These are phyloP conservation scores for Daldinia childiae DNA, from an alignment of 495 filamentous ascomycete species.

Conservation along the genomic window DNA sequence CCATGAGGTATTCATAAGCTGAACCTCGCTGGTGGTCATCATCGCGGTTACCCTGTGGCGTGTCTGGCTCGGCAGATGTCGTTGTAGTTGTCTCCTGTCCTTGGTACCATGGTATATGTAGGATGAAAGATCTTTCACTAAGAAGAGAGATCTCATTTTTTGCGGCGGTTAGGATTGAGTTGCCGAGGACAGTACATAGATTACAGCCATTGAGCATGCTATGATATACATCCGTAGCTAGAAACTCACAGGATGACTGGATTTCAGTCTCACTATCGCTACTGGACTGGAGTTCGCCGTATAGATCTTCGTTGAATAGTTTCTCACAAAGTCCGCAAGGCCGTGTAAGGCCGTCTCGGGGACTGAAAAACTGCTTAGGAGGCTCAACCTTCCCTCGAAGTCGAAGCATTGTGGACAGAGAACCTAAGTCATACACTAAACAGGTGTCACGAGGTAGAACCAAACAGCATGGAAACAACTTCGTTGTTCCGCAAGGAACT, in stretches of 20 bases:
- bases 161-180: conserved; percentile 2
- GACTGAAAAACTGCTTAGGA: background rate
- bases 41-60: background rate
- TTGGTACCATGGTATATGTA: conserved; percentile 15
- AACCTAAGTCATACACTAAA: background rate
- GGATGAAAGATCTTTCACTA: conserved; percentile 1
- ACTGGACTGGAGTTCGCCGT: background rate
- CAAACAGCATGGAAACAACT: too few relatives aligned
- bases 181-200: conserved; percentile 7
- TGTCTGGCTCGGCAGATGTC: background rate
- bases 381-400: conserved; percentile 7
- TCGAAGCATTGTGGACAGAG: conserved; percentile 4
- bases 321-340: background rate
- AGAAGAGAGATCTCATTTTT: background rate
- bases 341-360: background rate
- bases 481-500: too few relatives aligned
- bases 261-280: background rate
- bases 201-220: conserved; percentile 7
- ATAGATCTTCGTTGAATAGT: conserved; percentile 10
- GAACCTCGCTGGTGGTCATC: background rate
- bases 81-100: background rate
- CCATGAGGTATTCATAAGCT: conserved; percentile 5
- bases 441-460: too few relatives aligned
- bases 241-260: conserved; percentile 2
- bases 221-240: conserved; percentile 6